These are phyloP conservation scores for Piloderma croceum DNA, from an alignment of 768 basidiomycete genomes.

Conservation along the genomic window DNA sequence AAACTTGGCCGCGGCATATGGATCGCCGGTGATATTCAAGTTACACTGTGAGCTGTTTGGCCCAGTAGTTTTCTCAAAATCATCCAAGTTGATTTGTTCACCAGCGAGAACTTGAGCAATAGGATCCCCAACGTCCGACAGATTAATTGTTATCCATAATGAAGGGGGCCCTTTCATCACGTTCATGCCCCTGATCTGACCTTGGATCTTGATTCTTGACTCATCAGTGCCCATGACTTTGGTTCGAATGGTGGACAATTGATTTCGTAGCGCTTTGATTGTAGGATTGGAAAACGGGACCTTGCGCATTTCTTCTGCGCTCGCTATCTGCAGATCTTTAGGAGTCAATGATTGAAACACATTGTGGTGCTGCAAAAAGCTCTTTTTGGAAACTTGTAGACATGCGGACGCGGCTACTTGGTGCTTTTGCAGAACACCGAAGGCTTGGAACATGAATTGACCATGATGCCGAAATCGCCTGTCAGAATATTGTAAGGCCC, in stretches of 20 bases:
- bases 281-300: conserved; percentile 20
- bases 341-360: conserved; percentile 21
- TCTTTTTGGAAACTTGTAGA: conserved; percentile 26
- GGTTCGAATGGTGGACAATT: conserved; percentile 19
- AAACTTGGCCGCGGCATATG: conserved; percentile 37
- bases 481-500: conserved; percentile 26
- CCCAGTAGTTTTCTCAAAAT: conserved; percentile 22
- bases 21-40: conserved; percentile 30
- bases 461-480: conserved; percentile 26
- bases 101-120: conserved; percentile 41
- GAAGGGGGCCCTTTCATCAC: conserved; percentile 24
- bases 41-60: conserved; percentile 17
- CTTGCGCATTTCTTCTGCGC: conserved; percentile 26
- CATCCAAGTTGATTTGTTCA: conserved; percentile 37
- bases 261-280: conserved; percentile 18
- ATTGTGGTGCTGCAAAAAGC: conserved; percentile 18
- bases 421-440: conserved; percentile 25
- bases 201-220: conserved; percentile 15
- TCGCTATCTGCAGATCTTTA: conserved; percentile 26
- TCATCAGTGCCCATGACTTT: conserved; percentile 31
- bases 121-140: conserved; percentile 35
- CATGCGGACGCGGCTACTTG: conserved; percentile 22
- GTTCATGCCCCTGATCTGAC: conserved; percentile 34
- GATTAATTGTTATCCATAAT: conserved; percentile 43
- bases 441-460: conserved; percentile 27